phyloP scores from a whole-genome alignment of 352 stramenopile species.

The Globisporangium irregulare region DNA sequence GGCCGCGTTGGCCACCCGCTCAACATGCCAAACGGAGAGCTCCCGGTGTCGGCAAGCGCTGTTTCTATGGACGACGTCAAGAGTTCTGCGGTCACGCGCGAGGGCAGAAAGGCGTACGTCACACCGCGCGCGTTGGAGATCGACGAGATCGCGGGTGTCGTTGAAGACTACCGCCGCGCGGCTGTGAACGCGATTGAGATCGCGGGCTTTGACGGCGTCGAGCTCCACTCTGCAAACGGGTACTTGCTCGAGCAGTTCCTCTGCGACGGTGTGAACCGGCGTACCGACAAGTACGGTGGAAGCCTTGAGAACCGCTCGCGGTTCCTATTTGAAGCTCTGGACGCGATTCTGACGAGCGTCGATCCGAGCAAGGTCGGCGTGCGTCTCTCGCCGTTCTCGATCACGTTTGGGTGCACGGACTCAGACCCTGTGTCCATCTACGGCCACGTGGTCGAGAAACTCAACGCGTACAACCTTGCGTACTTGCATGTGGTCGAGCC shows the following conservation, averaged over 20 bases:
- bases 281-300: slow-evolving; percentile 78
- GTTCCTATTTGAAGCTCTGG: slow-evolving; percentile 57
- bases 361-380: slow-evolving; percentile 12
- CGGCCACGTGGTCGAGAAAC: slow-evolving; percentile 14
- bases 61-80: slow-evolving; percentile 18
- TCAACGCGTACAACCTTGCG: slow-evolving; percentile 22
- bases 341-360: slow-evolving; percentile 19
- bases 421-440: slow-evolving; percentile 26
- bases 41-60: slow-evolving; percentile 44
- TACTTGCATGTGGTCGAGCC: slow-evolving; percentile 40
- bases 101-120: slow-evolving; percentile 28
- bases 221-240: slow-evolving; percentile 85
- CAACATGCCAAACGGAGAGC: slow-evolving; percentile 49
- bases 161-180: slow-evolving; percentile 56
- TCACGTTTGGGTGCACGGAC: slow-evolving; percentile 27
- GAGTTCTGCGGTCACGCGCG: slow-evolving; percentile 21
- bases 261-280: slow-evolving; percentile 52
- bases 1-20: slow-evolving; percentile 63
- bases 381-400: slow-evolving; percentile 8
- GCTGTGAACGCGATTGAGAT: slow-evolving; percentile 44
- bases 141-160: slow-evolving; percentile 55
- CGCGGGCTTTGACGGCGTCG: slow-evolving; percentile 88
- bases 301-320: slow-evolving; percentile 62
- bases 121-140: slow-evolving; percentile 47
- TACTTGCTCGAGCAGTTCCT: slow-evolving; percentile 90